Conservation (phyloP, 352 stramenopile genomes). For the Phytophthora kernoviae region DNA sequence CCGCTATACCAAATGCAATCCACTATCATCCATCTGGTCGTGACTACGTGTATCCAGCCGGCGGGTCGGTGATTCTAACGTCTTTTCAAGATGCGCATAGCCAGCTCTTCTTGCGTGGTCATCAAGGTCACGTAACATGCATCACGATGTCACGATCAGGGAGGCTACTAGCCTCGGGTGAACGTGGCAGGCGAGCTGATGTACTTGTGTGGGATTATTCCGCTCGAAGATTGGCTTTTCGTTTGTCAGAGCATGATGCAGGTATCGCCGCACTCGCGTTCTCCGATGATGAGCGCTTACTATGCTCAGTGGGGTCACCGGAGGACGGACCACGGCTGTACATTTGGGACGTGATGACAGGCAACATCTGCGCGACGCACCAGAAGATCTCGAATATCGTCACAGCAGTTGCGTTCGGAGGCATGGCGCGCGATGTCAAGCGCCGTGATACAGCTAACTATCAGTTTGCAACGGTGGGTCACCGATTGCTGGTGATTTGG, state of each 20-base stretch:
- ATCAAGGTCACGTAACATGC: conserved; percentile 82
- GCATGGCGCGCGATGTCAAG: conserved; percentile 91
- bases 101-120: conserved; percentile 86
- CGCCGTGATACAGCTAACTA: conserved; percentile 87
- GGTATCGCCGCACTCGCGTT: conserved; percentile 89
- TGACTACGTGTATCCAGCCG: conserved; percentile 89
- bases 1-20: conserved; percentile 77
- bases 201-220: conserved; percentile 92
- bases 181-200: conserved; percentile 81
- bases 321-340: conserved; percentile 87
- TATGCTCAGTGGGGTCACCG: conserved; percentile 77
- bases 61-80: conserved; percentile 86
- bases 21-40: conserved; percentile 82
- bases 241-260: conserved; percentile 91
- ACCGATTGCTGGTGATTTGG: conserved; percentile 84
- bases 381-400: conserved; percentile 70
- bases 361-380: conserved; percentile 87
- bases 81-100: conserved; percentile 78
- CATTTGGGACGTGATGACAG: conserved; percentile 90
- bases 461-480: conserved; percentile 85
- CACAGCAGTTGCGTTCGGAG: conserved; percentile 75
- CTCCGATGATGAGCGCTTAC: conserved; percentile 90
- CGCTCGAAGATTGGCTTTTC: conserved; percentile 67
- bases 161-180: conserved; percentile 83
- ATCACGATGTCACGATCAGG: conserved; percentile 82